phyloP scores from a whole-genome alignment of 148 eudicot species.

The Spergularia marina region DNA sequence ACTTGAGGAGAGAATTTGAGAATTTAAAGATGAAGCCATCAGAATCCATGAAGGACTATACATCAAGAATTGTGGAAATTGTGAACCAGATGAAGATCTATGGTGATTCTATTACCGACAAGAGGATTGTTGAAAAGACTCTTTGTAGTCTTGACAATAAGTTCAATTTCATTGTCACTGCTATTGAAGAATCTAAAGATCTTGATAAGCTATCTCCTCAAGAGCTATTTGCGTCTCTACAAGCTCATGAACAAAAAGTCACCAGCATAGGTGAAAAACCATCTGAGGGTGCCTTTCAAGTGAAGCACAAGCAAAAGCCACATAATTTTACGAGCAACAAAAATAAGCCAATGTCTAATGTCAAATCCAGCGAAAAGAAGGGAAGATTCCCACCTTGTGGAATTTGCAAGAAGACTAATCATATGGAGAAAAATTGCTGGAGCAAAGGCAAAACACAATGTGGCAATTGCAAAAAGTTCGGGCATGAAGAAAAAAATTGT shows the following conservation, averaged over 20 bases:
- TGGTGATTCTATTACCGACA: no score
- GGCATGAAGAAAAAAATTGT: conserved; percentile 4
- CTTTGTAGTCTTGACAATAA: no score
- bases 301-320: neutral
- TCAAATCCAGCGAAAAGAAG: conserved; percentile 1
- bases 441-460: conserved; percentile 1
- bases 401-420: conserved; percentile 14
- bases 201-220: no score
- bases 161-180: no score
- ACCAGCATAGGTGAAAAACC: neutral
- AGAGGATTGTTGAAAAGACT: no score
- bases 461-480: neutral
- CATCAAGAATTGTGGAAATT: no score
- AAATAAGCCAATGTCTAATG: neutral
- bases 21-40: no score
- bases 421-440: conserved; percentile 10
- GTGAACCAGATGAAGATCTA: no score
- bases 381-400: conserved; percentile 9
- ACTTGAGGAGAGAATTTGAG: no score
- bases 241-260: neutral
- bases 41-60: no score
- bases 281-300: neutral
- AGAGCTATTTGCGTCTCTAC: no score
- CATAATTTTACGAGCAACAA: neutral
- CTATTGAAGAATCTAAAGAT: no score